Base-by-base conservation (phyloP, 2,329 filamentous ascomycete genomes). In the Penicillium janthinellum region DNA sequence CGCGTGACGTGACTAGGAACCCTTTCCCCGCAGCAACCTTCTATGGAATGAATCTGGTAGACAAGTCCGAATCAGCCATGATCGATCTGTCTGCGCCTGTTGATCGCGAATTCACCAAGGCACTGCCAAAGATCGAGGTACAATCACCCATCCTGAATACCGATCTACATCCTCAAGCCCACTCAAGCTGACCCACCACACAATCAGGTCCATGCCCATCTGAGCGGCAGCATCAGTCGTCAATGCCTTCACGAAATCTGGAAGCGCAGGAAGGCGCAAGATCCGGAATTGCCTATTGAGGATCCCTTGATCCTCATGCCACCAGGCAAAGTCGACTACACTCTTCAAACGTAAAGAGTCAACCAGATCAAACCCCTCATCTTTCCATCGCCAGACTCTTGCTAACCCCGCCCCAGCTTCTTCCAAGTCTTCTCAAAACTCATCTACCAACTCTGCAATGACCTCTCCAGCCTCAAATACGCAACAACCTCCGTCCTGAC, bases 371-470 rank as follows among this genome's bases (percentile, higher is more conserved):
- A 12, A 14, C 37, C 12, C n/a, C 3, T 8, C 22, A 4, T 22
- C 22, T 10, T 8, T 6, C n/a, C 8, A 17, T 17, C n/a, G 5
- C 39, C 22, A n/a, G 5, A 28, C 14, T 3, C 20, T 8, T 34
- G 20, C 37, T 61, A 47, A 58, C 48, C 38, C 15, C 20, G 15
- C 12, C 47, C n/a, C 42, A 89, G 89, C 42, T 92, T 92, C 82
- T 92, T 93, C 70, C 87, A 87, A 2, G 81, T 92, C 15, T 94
- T 94, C 77, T 88, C 87, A 28, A 88, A 83, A 45, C 92, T 92
- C 73, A 94, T 93, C 66, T 94, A 95, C 77, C 82, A 84, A 59
- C 86, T 96, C 38, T 84, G 90, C 76, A 86, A 86, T 68, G 86
- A 90, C 67, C 75, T 82, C 11, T 74, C 80, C 3, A 86, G 86